Conservation (phyloP, 257 asterid species). For the Fraxinus cuspidata region DNA sequence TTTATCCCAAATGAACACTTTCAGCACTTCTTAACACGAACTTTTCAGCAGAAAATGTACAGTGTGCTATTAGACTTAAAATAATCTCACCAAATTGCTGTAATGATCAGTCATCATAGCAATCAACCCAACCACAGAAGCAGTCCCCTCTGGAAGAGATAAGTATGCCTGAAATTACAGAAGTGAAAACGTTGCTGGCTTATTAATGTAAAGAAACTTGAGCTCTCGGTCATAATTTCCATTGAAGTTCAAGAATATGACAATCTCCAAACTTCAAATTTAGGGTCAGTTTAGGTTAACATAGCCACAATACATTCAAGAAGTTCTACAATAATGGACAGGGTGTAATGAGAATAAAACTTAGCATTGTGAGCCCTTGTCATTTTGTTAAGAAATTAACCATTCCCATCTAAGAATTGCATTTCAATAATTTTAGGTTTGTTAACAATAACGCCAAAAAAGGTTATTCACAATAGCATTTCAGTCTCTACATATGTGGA, state of each 20-base stretch:
- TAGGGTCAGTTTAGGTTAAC: not conserved
- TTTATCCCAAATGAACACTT: not conserved
- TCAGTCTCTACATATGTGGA: constrained; percentile 9
- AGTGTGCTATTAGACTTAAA: constrained; percentile 15
- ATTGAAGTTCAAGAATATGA: constrained; percentile 14
- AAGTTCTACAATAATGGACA: constrained; percentile 10
- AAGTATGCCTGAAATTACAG: constrained; percentile 79
- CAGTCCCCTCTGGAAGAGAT: constrained; percentile 95
- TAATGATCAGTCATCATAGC: constrained; percentile 99
- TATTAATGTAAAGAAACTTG: not conserved
- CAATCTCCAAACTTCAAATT: constrained; percentile 1
- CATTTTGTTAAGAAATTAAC: not conserved
- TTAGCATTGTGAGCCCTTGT: not conserved
- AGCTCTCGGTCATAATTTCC: constrained; percentile 18
- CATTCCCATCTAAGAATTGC: constrained; percentile 14
- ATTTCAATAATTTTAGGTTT: constrained; percentile 11
- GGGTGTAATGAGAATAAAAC: not conserved
- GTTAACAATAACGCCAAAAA: constrained; percentile 15
- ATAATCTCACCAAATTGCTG: constrained; percentile 75
- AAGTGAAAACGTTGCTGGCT: constrained; percentile 3
- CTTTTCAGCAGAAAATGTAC: constrained; percentile 20
- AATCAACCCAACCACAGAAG: constrained; percentile 83
- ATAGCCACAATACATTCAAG: constrained; percentile 5
- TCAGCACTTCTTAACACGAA: constrained; percentile 13
- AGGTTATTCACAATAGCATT: constrained; percentile 3